Conservation (phyloP, 2,329 filamentous ascomycete species). For the Pestalotiopsis sp. region DNA sequence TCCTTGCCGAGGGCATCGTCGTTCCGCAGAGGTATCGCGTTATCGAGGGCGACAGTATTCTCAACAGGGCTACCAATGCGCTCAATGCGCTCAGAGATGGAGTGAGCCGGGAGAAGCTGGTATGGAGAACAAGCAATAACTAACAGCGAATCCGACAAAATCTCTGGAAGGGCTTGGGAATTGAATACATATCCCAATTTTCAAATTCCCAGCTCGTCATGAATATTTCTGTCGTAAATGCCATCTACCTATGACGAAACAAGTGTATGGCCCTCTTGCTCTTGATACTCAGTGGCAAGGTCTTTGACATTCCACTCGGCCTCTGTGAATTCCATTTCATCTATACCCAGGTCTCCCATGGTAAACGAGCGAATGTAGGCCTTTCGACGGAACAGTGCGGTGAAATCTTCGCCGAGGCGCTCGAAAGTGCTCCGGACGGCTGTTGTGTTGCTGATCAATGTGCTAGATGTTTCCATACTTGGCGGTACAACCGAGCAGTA, state of each 20-base stretch:
- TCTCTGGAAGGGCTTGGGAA: neutral
- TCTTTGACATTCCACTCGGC: constrained; percentile 99
- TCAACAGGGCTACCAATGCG: constrained; percentile 41
- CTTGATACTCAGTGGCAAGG: constrained; percentile 98
- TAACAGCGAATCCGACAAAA: neutral
- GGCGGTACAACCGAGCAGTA: constrained; percentile 98
- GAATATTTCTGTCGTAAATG: neutral
- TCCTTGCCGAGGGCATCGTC: constrained; percentile 42
- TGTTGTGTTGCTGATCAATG: constrained; percentile 98
- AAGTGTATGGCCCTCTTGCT: constrained; percentile 56
- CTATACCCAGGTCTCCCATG: constrained; percentile 88
- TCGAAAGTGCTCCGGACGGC: constrained; percentile 99
- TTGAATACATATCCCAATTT: too few species aligned
- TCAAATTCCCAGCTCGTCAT: neutral
- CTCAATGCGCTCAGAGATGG: constrained; percentile 36
- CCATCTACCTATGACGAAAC: neutral
- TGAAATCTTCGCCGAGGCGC: constrained; percentile 99
- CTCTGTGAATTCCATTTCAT: constrained; percentile 99
- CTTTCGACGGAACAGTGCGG: constrained; percentile 99
- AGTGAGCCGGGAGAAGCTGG: constrained; percentile 42
- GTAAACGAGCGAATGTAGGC: constrained; percentile 99
- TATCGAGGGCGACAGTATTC: constrained; percentile 39
- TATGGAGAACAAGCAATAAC: constrained; percentile 30
- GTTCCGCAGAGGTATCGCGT: constrained; percentile 42
- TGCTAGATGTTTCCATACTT: constrained; percentile 98